These are phyloP conservation scores for Penicillium occitanis DNA, from an alignment of 2,329 filamentous ascomycete species.

Conservation along the genomic window DNA sequence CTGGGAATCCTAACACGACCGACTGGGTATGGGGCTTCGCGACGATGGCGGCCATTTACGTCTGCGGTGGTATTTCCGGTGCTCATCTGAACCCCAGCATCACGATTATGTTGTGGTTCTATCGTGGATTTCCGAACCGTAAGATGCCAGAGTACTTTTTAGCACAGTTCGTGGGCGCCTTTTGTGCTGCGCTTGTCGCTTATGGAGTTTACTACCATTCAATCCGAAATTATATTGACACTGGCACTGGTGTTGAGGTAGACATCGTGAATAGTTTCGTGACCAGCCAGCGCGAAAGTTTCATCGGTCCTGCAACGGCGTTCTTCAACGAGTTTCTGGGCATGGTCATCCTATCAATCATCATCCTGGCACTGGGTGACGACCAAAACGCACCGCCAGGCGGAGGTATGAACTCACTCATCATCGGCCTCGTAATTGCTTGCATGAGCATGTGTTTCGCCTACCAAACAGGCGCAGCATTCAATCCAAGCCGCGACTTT, in stretches of 20 bases:
- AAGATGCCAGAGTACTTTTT: slow-evolving; percentile 53
- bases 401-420: slow-evolving; percentile 53
- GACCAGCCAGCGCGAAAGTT: slow-evolving; percentile 44
- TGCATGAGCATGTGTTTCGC: slow-evolving; percentile 41
- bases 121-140: slow-evolving; percentile 54
- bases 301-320: slow-evolving; percentile 38
- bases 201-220: slow-evolving; percentile 44
- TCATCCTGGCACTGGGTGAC: slow-evolving; percentile 49
- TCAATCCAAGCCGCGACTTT: slow-evolving; percentile 54
- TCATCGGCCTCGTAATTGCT: slow-evolving; percentile 47
- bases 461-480: slow-evolving; percentile 49
- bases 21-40: slow-evolving; percentile 56
- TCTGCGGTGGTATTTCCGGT: slow-evolving; percentile 50
- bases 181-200: slow-evolving; percentile 51
- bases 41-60: slow-evolving; percentile 53
- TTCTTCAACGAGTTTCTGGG: slow-evolving; percentile 53
- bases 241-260: slow-evolving; percentile 23
- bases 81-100: slow-evolving; percentile 49
- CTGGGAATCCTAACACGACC: slow-evolving; percentile 47
- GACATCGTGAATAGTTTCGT: slow-evolving; percentile 46
- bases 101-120: slow-evolving; percentile 49
- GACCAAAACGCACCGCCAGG: slow-evolving; percentile 51
- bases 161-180: slow-evolving; percentile 55
- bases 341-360: slow-evolving; percentile 42
- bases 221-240: slow-evolving; percentile 30